phyloP scores from a whole-genome alignment of 768 basidiomycete genomes.

The Hericium coralloides region DNA sequence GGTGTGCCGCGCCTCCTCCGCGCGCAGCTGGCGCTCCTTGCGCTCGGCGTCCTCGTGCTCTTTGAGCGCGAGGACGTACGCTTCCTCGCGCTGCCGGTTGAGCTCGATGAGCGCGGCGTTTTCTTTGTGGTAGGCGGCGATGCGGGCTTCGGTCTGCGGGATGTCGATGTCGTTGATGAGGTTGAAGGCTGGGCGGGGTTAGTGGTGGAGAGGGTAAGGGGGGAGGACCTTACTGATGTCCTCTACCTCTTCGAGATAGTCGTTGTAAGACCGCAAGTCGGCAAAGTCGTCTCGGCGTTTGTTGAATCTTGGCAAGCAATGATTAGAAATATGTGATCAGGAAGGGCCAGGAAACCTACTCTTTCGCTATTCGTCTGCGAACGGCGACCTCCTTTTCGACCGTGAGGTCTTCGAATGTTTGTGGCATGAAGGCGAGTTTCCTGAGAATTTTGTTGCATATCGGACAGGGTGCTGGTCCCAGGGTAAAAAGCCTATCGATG shows the following conservation, averaged over 20 bases:
- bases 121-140: constrained; percentile 67
- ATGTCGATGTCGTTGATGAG: constrained; percentile 86
- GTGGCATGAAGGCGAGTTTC: constrained; percentile 91
- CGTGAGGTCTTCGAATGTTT: constrained; percentile 86
- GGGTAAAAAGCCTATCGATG: constrained; percentile 91
- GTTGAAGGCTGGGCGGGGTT: constrained; percentile 61
- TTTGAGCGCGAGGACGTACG: constrained; percentile 58
- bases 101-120: constrained; percentile 79
- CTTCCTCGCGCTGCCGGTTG: constrained; percentile 76
- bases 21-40: constrained; percentile 59
- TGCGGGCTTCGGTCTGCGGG: constrained; percentile 72
- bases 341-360: constrained; percentile 39
- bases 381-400: constrained; percentile 95
- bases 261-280: constrained; percentile 75
- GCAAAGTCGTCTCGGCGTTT: constrained; percentile 86
- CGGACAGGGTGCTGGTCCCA: constrained; percentile 95
- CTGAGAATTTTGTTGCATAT: constrained; percentile 81
- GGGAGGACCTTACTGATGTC: constrained; percentile 56
- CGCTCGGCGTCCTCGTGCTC: constrained; percentile 80
- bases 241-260: constrained; percentile 94
- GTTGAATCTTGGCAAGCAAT: constrained; percentile 62
- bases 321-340: neutral
- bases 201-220: constrained; percentile 11
- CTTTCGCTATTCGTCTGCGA: constrained; percentile 78
- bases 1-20: constrained; percentile 51